Conservation (phyloP, 805 yeast genomes). For the Isabelozyma pseudorhagii region DNA sequence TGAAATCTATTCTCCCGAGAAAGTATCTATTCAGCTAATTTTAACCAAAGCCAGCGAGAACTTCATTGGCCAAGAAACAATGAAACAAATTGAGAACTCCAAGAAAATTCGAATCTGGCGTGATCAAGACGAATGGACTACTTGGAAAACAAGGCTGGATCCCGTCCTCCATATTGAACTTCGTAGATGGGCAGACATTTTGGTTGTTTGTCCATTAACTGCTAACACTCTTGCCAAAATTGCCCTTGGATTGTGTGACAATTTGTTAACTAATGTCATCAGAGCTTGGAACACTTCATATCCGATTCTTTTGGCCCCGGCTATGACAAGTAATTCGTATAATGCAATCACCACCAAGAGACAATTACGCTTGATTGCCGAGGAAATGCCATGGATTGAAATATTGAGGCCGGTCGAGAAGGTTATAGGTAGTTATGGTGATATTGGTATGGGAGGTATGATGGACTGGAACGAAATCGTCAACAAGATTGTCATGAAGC, state of each 20-base stretch:
- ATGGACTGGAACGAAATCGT: constrained; percentile 96
- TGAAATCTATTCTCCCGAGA: constrained; percentile 49
- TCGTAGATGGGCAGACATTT: constrained; percentile 94
- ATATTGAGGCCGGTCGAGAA: constrained; percentile 93
- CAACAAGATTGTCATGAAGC: constrained; percentile 71
- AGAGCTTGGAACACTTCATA: constrained; percentile 94
- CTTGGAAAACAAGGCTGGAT: constrained; percentile 80
- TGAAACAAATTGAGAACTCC: constrained; percentile 34
- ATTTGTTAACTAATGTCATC: constrained; percentile 81
- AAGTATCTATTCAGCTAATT: constrained; percentile 52
- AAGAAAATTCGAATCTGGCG: constrained; percentile 52
- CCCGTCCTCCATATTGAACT: constrained; percentile 94
- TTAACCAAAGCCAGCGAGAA: constrained; percentile 52
- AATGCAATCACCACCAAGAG: constrained; percentile 84
- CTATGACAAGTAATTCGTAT: constrained; percentile 92
- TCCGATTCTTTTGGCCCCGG: constrained; percentile 90
- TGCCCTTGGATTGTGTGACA: constrained; percentile 89
- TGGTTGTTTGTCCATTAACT: constrained; percentile 89
- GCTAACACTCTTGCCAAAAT: constrained; percentile 92
- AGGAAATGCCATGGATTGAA: constrained; percentile 94
- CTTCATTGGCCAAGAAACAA: constrained; percentile 46
- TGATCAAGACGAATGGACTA: constrained; percentile 59
- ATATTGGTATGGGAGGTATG: constrained; percentile 99
- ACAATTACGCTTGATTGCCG: constrained; percentile 71
- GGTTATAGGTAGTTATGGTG: constrained; percentile 90